Conservation (phyloP, 208 protist species). For the Tritrichomonas musculus region DNA sequence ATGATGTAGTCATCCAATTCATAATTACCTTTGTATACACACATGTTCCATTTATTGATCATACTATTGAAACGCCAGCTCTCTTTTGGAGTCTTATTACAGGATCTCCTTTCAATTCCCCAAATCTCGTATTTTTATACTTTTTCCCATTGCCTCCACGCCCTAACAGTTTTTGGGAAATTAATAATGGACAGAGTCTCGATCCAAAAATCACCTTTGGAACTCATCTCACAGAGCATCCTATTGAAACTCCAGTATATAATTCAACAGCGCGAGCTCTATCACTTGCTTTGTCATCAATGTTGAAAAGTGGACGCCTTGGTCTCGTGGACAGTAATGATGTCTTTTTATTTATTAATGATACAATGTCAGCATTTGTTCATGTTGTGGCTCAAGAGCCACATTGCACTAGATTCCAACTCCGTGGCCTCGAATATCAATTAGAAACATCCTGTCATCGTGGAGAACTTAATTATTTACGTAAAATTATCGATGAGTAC, state of each 20-base stretch:
- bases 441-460: background rate
- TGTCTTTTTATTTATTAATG: background rate
- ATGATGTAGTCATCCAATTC: background rate
- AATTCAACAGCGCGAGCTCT: background rate
- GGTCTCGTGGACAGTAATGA: background rate
- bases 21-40: background rate
- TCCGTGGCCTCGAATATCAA: background rate
- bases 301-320: background rate
- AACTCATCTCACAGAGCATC: background rate
- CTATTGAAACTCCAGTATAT: background rate
- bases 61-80: background rate
- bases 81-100: background rate
- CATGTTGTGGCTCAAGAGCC: background rate
- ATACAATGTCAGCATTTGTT: background rate
- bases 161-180: background rate
- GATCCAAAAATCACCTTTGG: background rate
- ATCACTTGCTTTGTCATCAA: background rate
- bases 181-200: no score
- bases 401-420: background rate
- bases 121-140: background rate
- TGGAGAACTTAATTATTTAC: background rate
- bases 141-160: background rate
- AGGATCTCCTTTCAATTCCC: background rate
- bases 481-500: background rate
- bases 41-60: background rate